Evolutionary conservation across 768 basidiomycete genomes (phyloP).

Genomic region (Mycena haematopus): DNA sequence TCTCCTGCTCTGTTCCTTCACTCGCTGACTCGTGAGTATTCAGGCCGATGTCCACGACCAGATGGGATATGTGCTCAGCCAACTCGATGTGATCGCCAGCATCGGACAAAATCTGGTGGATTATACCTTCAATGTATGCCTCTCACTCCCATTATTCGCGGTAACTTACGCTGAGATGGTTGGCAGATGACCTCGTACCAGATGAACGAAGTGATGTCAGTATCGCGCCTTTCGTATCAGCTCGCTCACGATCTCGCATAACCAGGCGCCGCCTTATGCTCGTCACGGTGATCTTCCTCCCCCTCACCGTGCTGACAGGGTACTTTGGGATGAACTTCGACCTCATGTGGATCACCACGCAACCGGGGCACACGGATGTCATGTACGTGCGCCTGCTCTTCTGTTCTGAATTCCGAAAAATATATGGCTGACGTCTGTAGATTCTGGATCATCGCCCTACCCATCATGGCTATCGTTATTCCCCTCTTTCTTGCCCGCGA

Average conservation of each 20-base stretch:
- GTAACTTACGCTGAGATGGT: slow-evolving; percentile 2
- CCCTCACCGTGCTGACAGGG: slow-evolving; percentile 64
- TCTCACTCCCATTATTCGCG: not conserved
- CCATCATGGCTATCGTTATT: slow-evolving; percentile 58
- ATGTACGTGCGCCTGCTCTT: slow-evolving; percentile 44
- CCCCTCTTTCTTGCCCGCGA: slow-evolving; percentile 60
- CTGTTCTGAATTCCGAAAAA: not conserved
- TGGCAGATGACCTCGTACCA: slow-evolving; percentile 69
- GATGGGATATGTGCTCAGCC: slow-evolving; percentile 72
- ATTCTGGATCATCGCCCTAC: slow-evolving; percentile 71
- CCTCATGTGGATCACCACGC: slow-evolving; percentile 52
- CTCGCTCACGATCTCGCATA: slow-evolving; percentile 25
- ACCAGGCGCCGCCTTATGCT: slow-evolving; percentile 62
- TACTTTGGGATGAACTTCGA: slow-evolving; percentile 65
- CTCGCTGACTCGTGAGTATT: not conserved
- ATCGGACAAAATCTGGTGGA: slow-evolving; percentile 75
- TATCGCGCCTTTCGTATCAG: slow-evolving; percentile 25
- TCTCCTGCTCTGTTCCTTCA: too few species aligned
- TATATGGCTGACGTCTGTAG: slow-evolving; percentile 38
- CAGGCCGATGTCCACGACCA: slow-evolving; percentile 81
- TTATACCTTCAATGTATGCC: slow-evolving; percentile 75
- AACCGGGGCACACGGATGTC: slow-evolving; percentile 46
- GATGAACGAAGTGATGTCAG: slow-evolving; percentile 59
- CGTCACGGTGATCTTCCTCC: slow-evolving; percentile 73
- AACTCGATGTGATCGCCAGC: slow-evolving; percentile 74